Percentiles rank a stretch among this genome's conserved stretches.
Conservation (phyloP, 176 grass and related monocot species). For the Chrysopogon serrulatus region DNA sequence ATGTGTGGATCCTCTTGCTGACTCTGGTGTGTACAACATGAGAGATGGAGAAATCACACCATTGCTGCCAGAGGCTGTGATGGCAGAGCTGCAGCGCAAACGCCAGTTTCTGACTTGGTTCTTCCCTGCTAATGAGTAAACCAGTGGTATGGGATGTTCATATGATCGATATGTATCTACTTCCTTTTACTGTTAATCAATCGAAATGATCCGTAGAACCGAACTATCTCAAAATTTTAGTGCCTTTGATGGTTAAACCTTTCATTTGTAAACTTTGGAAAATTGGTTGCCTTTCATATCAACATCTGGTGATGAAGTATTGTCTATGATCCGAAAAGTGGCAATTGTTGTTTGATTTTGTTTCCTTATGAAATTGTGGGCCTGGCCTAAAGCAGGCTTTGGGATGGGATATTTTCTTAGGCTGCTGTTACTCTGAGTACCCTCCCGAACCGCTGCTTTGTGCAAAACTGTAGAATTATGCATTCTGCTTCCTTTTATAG, state of each 20-base stretch:
- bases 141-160: neutral
- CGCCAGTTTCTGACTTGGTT: neutral
- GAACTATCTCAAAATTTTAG: neutral
- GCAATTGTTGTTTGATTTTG: neutral
- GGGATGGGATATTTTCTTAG: neutral
- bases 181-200: neutral
- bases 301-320: neutral
- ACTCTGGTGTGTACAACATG: conserved; percentile 2
- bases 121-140: neutral
- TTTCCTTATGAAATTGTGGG: neutral
- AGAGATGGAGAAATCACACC: neutral
- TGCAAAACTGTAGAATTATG: neutral
- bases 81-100: neutral
- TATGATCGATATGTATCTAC: neutral
- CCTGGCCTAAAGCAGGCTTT: neutral
- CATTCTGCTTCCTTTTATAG: neutral
- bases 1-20: neutral
- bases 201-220: neutral
- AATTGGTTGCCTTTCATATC: neutral
- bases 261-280: neutral
- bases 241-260: neutral
- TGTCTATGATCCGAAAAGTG: neutral
- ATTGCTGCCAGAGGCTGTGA: neutral
- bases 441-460: neutral
- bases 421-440: neutral